Evolutionary conservation across 371 early-diverging fungal genomes (phyloP).

Genomic region (Rhizopus microsporus): DNA sequence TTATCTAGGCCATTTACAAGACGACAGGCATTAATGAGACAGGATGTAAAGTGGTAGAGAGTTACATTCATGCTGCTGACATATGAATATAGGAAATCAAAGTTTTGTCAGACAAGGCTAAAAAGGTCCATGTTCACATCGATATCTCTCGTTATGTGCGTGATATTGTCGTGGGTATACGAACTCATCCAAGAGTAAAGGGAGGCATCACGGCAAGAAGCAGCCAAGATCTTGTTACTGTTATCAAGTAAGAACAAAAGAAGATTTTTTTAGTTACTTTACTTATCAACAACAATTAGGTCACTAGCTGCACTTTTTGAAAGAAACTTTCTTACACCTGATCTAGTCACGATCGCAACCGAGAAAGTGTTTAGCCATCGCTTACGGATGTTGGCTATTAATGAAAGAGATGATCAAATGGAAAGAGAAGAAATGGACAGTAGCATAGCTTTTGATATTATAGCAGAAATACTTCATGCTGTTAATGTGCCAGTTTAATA

Average conservation of each 20-base stretch:
- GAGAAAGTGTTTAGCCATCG: constrained; percentile 61
- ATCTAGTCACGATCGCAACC: constrained; percentile 58
- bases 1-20: constrained; percentile 8
- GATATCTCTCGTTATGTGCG: constrained; percentile 63
- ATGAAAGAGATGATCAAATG: constrained; percentile 25
- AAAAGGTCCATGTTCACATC: constrained; percentile 55
- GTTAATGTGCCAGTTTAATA: constrained; percentile 34
- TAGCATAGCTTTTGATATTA: constrained; percentile 29
- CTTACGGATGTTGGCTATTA: constrained; percentile 23
- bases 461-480: constrained; percentile 30
- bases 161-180: constrained; percentile 63
- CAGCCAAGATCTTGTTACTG: constrained; percentile 56
- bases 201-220: constrained; percentile 64
- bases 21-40: constrained; percentile 30
- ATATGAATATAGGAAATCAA: constrained; percentile 50
- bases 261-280: constrained; percentile 2
- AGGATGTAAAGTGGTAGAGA: constrained; percentile 22
- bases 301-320: constrained; percentile 58
- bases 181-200: constrained; percentile 60
- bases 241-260: constrained; percentile 51
- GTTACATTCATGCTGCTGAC: neutral
- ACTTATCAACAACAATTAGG: constrained; percentile 18
- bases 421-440: constrained; percentile 28
- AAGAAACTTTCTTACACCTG: constrained; percentile 60
- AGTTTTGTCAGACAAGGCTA: constrained; percentile 44